These are phyloP conservation scores for Fusarium austroafricanum DNA, from an alignment of 2,329 filamentous ascomycete genomes.

Conservation along the genomic window DNA sequence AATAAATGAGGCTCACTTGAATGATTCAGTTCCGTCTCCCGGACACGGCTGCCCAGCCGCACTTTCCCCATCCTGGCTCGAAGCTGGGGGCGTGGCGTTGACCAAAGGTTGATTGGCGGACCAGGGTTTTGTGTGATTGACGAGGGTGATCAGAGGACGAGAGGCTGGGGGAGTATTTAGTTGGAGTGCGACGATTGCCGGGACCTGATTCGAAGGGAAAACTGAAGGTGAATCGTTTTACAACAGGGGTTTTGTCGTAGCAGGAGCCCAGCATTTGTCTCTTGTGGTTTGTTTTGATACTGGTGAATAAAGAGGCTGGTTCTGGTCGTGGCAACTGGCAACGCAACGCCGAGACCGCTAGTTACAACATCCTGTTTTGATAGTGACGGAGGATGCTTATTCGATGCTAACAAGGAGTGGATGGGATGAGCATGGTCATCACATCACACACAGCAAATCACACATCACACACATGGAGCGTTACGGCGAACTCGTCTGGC, in stretches of 20 bases:
- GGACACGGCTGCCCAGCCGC: constrained; percentile 13
- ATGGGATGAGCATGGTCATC: constrained; percentile 15
- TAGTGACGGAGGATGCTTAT: constrained; percentile 11
- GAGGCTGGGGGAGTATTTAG: constrained; percentile 11
- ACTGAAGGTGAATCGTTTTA: constrained; percentile 9
- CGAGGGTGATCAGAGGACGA: constrained; percentile 10
- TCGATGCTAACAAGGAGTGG: constrained; percentile 12
- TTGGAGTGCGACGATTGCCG: constrained; percentile 11
- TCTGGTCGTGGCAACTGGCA: constrained; percentile 17
- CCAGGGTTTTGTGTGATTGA: constrained; percentile 22
- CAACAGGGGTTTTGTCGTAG: constrained; percentile 3
- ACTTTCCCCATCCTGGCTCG: constrained; percentile 13
- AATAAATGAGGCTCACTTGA: constrained; percentile 31
- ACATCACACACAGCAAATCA: constrained; percentile 22
- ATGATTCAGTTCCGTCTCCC: constrained; percentile 23
- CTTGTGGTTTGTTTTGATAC: constrained; percentile 4
- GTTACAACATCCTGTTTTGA: constrained; percentile 26
- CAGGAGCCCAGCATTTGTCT: constrained; percentile 15
- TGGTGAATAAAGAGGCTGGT: constrained; percentile 9
- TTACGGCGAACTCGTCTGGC: constrained; percentile 36
- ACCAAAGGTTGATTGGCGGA: constrained; percentile 16
- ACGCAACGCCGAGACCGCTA: constrained; percentile 27
- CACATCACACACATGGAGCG: constrained; percentile 22
- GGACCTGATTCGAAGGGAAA: constrained; percentile 22
- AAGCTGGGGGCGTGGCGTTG: constrained; percentile 25